These are phyloP conservation scores for Cudoniella acicularis DNA, from an alignment of 495 filamentous ascomycete genomes.

Conservation along the genomic window DNA sequence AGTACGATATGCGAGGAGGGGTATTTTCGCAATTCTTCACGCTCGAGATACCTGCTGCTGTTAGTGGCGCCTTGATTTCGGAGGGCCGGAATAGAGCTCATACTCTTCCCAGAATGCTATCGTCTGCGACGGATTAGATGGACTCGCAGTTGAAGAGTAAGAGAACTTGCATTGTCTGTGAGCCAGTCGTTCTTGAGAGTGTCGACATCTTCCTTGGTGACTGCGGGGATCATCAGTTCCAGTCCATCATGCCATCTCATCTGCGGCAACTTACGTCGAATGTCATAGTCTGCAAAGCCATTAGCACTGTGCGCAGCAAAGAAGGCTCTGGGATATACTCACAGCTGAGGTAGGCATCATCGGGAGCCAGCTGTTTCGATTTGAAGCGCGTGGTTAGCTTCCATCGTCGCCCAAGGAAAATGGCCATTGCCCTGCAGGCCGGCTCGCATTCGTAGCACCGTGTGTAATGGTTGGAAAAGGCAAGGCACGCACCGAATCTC, in stretches of 20 bases:
- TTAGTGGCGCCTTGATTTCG: constrained; percentile 4
- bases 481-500: constrained; percentile 31
- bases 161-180: constrained; percentile 81
- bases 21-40: constrained; percentile 72
- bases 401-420: background rate
- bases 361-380: constrained; percentile 24
- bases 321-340: constrained; percentile 7
- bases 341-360: constrained; percentile 31
- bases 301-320: background rate
- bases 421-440: background rate
- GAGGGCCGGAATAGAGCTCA: constrained; percentile 2
- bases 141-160: constrained; percentile 5
- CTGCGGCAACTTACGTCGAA: constrained; percentile 23
- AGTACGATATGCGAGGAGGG: constrained; percentile 82
- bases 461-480: background rate
- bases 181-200: constrained; percentile 91
- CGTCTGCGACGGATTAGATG: constrained; percentile 43
- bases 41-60: constrained; percentile 73
- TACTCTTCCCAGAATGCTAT: constrained; percentile 99
- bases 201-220: constrained; percentile 81
- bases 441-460: background rate
- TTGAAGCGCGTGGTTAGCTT: constrained; percentile 14
- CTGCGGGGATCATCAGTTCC: constrained; percentile 34
- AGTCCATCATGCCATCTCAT: background rate
- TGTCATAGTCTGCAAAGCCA: constrained; percentile 24